These are phyloP conservation scores for Vickermania spadyakhi DNA, from an alignment of 208 protist genomes.

Conservation along the genomic window DNA sequence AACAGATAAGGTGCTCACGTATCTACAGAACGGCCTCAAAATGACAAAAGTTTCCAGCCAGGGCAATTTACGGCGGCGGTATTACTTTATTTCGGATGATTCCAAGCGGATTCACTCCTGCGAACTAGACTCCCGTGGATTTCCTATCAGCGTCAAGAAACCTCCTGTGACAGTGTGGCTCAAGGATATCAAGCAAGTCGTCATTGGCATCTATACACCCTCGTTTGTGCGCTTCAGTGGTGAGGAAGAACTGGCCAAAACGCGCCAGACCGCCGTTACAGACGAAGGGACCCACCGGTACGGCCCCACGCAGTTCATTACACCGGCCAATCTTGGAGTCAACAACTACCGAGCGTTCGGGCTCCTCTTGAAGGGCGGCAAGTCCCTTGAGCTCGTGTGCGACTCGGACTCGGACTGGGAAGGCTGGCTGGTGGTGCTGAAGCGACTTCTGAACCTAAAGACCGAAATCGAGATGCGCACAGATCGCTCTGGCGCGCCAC, in stretches of 20 bases:
- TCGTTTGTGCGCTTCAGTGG: constrained; percentile 69
- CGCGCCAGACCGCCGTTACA: constrained; percentile 49
- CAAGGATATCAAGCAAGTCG: constrained; percentile 77
- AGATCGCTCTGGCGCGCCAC: constrained; percentile 19
- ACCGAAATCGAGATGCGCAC: constrained; percentile 47
- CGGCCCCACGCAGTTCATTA: constrained; percentile 70
- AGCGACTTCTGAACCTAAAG: constrained; percentile 65
- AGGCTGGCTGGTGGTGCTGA: constrained; percentile 80
- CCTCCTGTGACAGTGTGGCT: constrained; percentile 78
- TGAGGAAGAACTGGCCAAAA: constrained; percentile 59
- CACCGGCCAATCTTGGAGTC: constrained; percentile 57
- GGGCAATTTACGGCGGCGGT: constrained; percentile 55
- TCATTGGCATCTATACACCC: constrained; percentile 76
- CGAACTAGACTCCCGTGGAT: constrained; percentile 72
- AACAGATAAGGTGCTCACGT: constrained; percentile 80
- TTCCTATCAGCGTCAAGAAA: constrained; percentile 72
- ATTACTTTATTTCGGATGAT: constrained; percentile 88
- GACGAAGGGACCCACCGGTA: constrained; percentile 76
- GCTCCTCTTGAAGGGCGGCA: constrained; percentile 66
- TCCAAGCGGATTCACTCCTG: constrained; percentile 81
- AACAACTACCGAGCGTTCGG: constrained; percentile 87
- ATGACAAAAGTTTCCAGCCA: constrained; percentile 88
- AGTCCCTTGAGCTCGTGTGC: constrained; percentile 85
- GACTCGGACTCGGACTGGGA: constrained; percentile 87
- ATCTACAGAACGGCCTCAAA: constrained; percentile 69